Percentiles rank a stretch among this genome's conserved stretches.
phyloP scores from a whole-genome alignment of 148 eudicot genomes.

The Polygonum aviculare region DNA sequence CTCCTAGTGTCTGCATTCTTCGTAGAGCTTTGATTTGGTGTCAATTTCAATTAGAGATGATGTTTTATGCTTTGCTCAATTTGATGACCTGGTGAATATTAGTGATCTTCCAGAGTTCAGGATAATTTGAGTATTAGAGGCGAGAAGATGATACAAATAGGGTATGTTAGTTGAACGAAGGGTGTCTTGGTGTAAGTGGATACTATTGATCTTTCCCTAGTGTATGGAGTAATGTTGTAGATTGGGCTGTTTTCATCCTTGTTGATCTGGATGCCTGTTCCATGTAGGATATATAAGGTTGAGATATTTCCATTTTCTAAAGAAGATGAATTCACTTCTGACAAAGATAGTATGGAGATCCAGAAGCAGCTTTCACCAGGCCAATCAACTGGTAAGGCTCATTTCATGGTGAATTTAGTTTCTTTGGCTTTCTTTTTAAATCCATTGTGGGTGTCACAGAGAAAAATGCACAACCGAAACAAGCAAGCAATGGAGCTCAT shows the following conservation, averaged over 20 bases:
- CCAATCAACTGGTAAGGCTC: conserved; percentile 30
- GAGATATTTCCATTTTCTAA: background rate
- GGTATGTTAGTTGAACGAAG: background rate
- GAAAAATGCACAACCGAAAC: conserved; percentile 83
- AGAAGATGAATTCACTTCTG: conserved; percentile 38
- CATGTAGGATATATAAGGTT: conserved; percentile 7
- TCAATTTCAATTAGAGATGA: no score
- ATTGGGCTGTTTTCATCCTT: background rate
- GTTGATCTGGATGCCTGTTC: background rate
- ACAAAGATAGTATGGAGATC: conserved; percentile 21
- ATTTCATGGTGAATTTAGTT: background rate
- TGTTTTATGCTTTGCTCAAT: background rate
- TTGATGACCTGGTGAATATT: background rate
- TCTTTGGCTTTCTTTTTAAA: conserved; percentile 5
- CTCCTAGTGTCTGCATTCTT: background rate
- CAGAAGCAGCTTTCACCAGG: conserved; percentile 15
- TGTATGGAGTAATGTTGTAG: background rate
- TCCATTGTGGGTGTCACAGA: conserved; percentile 25
- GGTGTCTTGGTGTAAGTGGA: background rate
- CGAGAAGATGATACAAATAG: background rate
- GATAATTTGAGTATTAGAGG: background rate
- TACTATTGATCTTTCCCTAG: background rate
- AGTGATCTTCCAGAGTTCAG: background rate
- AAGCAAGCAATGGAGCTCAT: conserved; percentile 82
- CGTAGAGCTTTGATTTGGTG: background rate